Percentiles rank a stretch among this genome's conserved stretches.
These are phyloP conservation scores for Paraphaeosphaeria minitans DNA, from an alignment of 2,329 filamentous ascomycete genomes.

Conservation along the genomic window DNA sequence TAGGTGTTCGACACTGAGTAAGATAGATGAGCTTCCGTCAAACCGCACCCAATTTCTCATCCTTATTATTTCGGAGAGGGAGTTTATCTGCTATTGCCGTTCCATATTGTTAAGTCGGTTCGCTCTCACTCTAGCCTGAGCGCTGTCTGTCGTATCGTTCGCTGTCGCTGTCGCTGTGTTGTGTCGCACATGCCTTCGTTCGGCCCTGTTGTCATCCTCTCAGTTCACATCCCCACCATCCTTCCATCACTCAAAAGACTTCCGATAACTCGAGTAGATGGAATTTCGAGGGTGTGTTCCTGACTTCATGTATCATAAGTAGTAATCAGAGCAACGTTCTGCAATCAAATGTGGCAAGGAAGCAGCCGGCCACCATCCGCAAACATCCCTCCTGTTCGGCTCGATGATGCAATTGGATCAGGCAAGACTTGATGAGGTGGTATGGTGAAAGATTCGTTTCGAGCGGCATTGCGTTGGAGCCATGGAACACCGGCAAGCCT, in stretches of 20 bases:
- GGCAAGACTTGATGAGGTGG: too few relatives aligned
- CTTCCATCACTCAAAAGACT: neutral
- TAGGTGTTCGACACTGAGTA: neutral
- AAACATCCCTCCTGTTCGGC: neutral
- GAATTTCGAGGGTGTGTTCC: neutral
- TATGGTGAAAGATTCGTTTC: too few relatives aligned
- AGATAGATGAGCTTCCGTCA: conserved; percentile 2
- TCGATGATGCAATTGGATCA: too few relatives aligned
- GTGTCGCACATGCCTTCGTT: neutral
- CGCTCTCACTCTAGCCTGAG: neutral
- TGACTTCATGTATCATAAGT: neutral
- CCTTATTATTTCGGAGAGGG: neutral
- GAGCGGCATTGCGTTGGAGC: too few relatives aligned
- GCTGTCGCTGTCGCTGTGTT: neutral
- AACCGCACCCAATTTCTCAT: neutral
- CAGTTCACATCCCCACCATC: neutral
- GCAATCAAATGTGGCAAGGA: too few relatives aligned
- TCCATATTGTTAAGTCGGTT: neutral
- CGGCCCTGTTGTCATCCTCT: neutral
- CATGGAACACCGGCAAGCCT: too few relatives aligned
- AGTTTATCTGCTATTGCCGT: neutral
- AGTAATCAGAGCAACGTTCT: too few relatives aligned
- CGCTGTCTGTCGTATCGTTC: neutral
- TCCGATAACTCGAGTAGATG: neutral
- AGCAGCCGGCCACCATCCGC: neutral